Conservation (phyloP, 2,329 filamentous ascomycete genomes). For the Dothistroma pini region DNA sequence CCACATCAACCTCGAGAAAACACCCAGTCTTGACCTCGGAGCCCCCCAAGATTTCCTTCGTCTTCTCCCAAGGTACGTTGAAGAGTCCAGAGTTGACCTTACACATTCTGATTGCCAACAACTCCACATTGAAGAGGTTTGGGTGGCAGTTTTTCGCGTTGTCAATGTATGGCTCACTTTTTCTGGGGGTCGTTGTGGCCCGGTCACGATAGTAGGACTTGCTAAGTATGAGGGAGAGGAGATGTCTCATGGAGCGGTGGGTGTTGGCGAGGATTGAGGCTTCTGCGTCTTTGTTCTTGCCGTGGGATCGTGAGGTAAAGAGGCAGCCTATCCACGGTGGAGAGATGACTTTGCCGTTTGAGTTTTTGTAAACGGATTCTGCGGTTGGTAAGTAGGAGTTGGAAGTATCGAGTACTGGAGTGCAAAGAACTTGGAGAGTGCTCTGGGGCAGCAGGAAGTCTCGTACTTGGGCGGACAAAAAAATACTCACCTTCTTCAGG, state of each 20-base stretch:
- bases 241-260: conserved; percentile 45
- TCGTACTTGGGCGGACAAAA: conserved; percentile 11
- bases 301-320: conserved; percentile 53
- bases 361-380: neutral
- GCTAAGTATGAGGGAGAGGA: conserved; percentile 42
- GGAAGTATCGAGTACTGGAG: no score
- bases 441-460: no score
- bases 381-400: neutral
- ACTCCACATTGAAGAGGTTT: neutral
- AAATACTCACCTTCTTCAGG: conserved; percentile 46
- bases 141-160: neutral
- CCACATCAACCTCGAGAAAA: conserved; percentile 22
- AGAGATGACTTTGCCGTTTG: neutral
- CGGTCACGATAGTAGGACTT: conserved; percentile 16
- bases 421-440: no score
- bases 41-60: conserved; percentile 42
- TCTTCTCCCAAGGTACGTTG: conserved; percentile 52
- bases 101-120: conserved; percentile 23
- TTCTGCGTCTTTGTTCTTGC: conserved; percentile 42
- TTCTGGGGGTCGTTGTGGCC: conserved; percentile 18
- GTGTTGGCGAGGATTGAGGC: conserved; percentile 50
- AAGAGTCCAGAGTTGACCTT: conserved; percentile 56
- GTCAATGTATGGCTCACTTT: neutral
- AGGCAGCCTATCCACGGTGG: conserved; percentile 49
- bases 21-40: conserved; percentile 31